Percentiles rank a stretch among this genome's conserved stretches.
Conservation (phyloP, 768 basidiomycete species). For the Suillus hirtellus region DNA sequence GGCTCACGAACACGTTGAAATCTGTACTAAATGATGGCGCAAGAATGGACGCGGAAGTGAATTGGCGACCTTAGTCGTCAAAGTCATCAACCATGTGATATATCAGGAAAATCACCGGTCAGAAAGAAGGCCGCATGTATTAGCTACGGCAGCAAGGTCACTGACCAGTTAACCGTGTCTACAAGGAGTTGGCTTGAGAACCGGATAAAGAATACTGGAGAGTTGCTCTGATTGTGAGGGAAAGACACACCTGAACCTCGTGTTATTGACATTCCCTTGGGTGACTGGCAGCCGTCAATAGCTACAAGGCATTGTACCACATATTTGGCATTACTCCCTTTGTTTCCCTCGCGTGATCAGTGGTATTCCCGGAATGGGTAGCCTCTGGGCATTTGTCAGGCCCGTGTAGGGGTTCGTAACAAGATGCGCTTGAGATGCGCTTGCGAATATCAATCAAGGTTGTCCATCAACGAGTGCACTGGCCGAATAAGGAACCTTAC, state of each 20-base stretch:
- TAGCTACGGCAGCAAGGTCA: conserved; percentile 13
- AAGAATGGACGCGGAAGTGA: conserved; percentile 32
- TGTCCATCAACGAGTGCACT: conserved; percentile 11
- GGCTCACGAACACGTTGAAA: conserved; percentile 35
- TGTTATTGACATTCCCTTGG: conserved; percentile 32
- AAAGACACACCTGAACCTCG: conserved; percentile 32
- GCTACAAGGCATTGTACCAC: conserved; percentile 28
- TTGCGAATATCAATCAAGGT: conserved; percentile 13
- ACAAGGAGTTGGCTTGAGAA: conserved; percentile 23
- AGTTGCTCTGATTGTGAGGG: conserved; percentile 21
- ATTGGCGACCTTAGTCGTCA: conserved; percentile 12
- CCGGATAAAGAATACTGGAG: conserved; percentile 22
- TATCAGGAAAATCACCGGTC: conserved; percentile 36
- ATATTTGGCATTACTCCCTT: conserved; percentile 32
- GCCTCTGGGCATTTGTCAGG: conserved; percentile 15
- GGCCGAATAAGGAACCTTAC: conserved; percentile 18
- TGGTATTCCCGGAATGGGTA: conserved; percentile 18
- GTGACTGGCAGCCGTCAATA: conserved; percentile 29
- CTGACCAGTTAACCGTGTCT: conserved; percentile 20
- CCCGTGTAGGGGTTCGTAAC: conserved; percentile 22
- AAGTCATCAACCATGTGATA: conserved; percentile 22
- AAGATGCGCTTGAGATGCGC: conserved; percentile 10
- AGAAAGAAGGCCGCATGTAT: conserved; percentile 8
- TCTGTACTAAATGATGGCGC: conserved; percentile 18
- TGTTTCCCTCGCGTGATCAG: conserved; percentile 23